Evolutionary conservation across 108 stramenopile species (phyloP).

Genomic region (Schizochytrium sp.): DNA sequence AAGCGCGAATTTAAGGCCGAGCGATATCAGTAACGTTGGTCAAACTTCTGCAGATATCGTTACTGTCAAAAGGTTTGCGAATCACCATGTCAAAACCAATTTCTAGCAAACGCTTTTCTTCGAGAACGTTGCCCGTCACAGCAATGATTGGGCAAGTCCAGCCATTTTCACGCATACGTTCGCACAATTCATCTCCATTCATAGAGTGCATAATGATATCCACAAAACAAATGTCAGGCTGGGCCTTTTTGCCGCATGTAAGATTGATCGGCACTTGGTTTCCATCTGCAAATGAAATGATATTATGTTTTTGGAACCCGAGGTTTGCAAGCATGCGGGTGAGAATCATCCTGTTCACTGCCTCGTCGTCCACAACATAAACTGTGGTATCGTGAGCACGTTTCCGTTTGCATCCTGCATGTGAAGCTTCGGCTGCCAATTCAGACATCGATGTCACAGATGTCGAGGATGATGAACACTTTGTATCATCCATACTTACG

Average conservation of each 20-base stretch:
- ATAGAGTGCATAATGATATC: conserved; percentile 32
- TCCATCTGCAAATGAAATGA: conserved; percentile 50
- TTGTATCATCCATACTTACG: too few species aligned
- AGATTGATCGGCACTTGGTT: conserved; percentile 24
- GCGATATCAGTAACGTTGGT: too few species aligned
- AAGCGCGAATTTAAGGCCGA: too few species aligned
- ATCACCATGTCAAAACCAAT: conserved; percentile 11
- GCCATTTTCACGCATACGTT: neutral
- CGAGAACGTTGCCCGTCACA: conserved; percentile 20
- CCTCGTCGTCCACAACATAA: conserved; percentile 27
- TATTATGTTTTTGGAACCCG: conserved; percentile 8
- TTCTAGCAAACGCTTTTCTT: neutral
- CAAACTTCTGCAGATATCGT: neutral
- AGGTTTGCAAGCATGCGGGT: conserved; percentile 10
- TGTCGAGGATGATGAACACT: too few species aligned
- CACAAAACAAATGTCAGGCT: conserved; percentile 38
- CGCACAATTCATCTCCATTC: conserved; percentile 45
- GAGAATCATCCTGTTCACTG: conserved; percentile 28
- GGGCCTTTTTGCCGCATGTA: neutral
- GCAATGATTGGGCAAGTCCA: conserved; percentile 55
- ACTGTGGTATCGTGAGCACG: neutral
- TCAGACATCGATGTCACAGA: neutral
- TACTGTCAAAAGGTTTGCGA: conserved; percentile 24
- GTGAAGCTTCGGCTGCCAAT: neutral
- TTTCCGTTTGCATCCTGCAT: neutral